phyloP scores from a whole-genome alignment of 2,329 filamentous ascomycete species.

The Fusarium solani-melongenae region DNA sequence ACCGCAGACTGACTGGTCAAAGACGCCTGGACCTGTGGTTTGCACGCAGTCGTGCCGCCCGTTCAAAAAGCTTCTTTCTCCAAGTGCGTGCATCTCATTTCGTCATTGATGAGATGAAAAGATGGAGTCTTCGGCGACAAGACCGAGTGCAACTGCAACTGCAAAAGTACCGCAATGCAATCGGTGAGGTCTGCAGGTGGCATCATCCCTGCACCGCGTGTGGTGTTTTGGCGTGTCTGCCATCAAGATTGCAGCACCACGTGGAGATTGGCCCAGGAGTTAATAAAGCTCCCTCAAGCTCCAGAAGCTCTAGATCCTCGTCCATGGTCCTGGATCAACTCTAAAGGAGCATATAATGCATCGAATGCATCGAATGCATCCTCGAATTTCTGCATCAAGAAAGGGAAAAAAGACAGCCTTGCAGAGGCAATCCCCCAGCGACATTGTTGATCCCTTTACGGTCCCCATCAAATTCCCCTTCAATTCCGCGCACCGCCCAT shows the following conservation, averaged over 20 bases:
- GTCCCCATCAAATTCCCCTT: constrained; percentile 1
- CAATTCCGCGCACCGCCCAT: not conserved
- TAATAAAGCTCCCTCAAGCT: not conserved
- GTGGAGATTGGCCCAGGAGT: not conserved
- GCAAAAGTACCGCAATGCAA: not conserved
- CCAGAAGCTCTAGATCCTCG: not conserved
- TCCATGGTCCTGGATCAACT: not conserved
- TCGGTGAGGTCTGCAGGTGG: not conserved
- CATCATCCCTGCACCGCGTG: constrained; percentile 1
- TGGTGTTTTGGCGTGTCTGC: not conserved
- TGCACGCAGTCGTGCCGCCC: not conserved
- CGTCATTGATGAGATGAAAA: not conserved
- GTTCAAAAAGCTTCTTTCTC: not conserved
- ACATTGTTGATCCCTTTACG: not conserved
- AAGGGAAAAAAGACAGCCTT: not conserved
- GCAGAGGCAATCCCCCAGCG: not conserved
- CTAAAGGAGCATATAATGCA: not conserved
- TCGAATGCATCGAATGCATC: not conserved
- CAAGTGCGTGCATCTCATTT: not conserved
- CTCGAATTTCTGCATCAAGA: not conserved
- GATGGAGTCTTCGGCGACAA: not conserved
- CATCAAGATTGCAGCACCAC: not conserved
- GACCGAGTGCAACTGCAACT: not conserved
- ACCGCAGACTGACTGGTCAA: not conserved
- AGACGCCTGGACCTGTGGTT: not conserved